These are phyloP conservation scores for Haberlea rhodopensis DNA, from an alignment of 257 asterid species.

Conservation along the genomic window DNA sequence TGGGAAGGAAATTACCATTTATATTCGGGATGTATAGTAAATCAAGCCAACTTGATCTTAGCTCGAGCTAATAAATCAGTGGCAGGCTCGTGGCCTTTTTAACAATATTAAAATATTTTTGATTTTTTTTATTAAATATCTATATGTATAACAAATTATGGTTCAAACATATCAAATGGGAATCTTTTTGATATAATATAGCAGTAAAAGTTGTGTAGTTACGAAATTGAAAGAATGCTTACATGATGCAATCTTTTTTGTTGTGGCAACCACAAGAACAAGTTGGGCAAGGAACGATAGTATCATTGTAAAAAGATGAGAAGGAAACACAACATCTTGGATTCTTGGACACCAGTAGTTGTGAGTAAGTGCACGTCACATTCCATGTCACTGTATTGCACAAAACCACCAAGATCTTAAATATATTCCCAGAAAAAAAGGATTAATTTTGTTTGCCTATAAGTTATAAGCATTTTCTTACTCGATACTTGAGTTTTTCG, in stretches of 20 bases:
- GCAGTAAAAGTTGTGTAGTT: too few species aligned
- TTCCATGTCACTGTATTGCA: slow-evolving; percentile 75
- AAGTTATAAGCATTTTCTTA: slow-evolving; percentile 23
- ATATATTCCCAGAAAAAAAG: neutral
- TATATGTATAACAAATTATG: too few species aligned
- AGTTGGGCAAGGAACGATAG: slow-evolving; percentile 67
- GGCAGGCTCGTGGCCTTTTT: too few species aligned
- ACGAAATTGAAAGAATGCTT: slow-evolving; percentile 22
- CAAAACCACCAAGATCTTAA: neutral
- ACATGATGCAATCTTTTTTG: slow-evolving; percentile 63
- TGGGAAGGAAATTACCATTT: neutral
- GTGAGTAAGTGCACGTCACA: slow-evolving; percentile 76
- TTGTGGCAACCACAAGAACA: slow-evolving; percentile 73
- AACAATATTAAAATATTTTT: too few species aligned
- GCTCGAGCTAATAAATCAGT: too few species aligned
- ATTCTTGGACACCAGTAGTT: slow-evolving; percentile 47
- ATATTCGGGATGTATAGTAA: too few species aligned
- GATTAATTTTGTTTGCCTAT: neutral
- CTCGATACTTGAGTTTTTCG: slow-evolving; percentile 74
- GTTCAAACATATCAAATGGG: too few species aligned
- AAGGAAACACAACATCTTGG: slow-evolving; percentile 76
- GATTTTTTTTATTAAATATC: too few species aligned
- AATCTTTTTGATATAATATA: too few species aligned
- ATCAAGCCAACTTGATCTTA: too few species aligned
- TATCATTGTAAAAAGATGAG: slow-evolving; percentile 67